phyloP scores from a whole-genome alignment of 2,329 filamentous ascomycete species.

The Chaetothyriales sp. region DNA sequence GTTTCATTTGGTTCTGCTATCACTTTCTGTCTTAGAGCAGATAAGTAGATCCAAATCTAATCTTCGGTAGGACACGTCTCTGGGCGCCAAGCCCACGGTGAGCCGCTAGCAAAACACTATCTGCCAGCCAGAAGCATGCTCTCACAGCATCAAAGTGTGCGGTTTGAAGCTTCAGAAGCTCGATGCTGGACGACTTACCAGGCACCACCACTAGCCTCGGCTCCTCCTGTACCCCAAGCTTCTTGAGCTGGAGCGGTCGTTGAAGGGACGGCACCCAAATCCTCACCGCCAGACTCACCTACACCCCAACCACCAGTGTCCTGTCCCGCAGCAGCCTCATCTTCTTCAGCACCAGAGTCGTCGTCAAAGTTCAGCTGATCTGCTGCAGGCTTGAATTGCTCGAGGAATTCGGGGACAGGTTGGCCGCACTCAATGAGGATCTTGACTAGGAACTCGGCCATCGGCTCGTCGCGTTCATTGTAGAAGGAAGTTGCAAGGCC shows the following conservation, averaged over 20 bases:
- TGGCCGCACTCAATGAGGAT: conserved; percentile 70
- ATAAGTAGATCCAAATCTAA: not conserved
- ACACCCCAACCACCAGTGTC: conserved; percentile 1
- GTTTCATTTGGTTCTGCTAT: not conserved
- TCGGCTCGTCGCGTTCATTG: conserved; percentile 58
- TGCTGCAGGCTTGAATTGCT: conserved; percentile 38
- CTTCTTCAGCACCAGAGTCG: conserved; percentile 21
- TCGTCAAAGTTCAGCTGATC: conserved; percentile 39
- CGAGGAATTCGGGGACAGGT: conserved; percentile 67
- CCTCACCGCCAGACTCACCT: not conserved
- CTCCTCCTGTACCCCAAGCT: not conserved
- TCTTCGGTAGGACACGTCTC: too few species aligned
- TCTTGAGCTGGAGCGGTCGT: not conserved
- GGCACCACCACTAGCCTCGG: not conserved
- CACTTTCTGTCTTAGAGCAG: not conserved
- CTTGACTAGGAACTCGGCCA: conserved; percentile 64
- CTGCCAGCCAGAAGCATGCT: not conserved
- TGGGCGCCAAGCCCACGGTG: not conserved
- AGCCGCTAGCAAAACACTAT: not conserved
- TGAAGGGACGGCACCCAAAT: not conserved
- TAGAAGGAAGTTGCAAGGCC: conserved; percentile 85
- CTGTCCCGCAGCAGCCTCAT: conserved; percentile 2
- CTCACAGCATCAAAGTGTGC: not conserved
- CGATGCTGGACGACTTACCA: not conserved
- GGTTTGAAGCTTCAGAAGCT: not conserved